Base-by-base conservation (phyloP, 257 asterid species). In the Ballota nigra region DNA sequence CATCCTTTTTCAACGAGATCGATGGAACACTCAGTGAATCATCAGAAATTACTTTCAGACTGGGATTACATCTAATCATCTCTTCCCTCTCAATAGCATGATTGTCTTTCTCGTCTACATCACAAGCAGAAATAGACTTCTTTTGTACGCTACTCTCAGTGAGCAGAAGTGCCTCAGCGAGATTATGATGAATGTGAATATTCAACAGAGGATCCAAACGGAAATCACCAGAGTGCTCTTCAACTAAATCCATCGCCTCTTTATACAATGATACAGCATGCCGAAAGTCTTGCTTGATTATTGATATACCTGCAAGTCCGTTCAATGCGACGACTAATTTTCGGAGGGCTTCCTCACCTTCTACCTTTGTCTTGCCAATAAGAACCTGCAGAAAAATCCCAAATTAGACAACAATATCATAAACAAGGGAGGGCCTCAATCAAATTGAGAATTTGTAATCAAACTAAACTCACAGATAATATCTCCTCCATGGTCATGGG, bases 401-500 rank as follows among this genome's bases (percentile, higher is more conserved):
- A 38, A 59, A 55, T 78, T 66, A 43, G 63, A 52, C 15, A 33
- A 63, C 64, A 68, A 24, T 45, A 51, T 16, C 9, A 59, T 38
- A 53, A 68, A 31, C 64, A 57, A 69, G 65, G 67, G 19, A 73
- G 34, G 38, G 28, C 63, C n/a, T 55, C 75, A 43, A 65, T 59
- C 58, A 68, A 49, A 79, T 53, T 43, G 51, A 58, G 55, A 56
- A 68, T 16, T 67, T 65, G 63, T 59, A 64, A 61, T 67, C 71
- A 62, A 20, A 68, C 51, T 62, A 56, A 67, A 86, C 96, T 73
- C 75, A 91, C 99, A 84, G 84, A 91, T 62, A 94, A 83, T 71
- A 94, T 85, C 83, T 94, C 99, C 73, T 91, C 98, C 99, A 94
- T 94, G 61, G 98, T 91, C 99, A 94, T 88, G 60, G 99, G 98